Evolutionary conservation across 2,329 filamentous ascomycete genomes (phyloP), one percentile per base, ranked within the genome.

Genomic region (Lachnellula arida): DNA sequence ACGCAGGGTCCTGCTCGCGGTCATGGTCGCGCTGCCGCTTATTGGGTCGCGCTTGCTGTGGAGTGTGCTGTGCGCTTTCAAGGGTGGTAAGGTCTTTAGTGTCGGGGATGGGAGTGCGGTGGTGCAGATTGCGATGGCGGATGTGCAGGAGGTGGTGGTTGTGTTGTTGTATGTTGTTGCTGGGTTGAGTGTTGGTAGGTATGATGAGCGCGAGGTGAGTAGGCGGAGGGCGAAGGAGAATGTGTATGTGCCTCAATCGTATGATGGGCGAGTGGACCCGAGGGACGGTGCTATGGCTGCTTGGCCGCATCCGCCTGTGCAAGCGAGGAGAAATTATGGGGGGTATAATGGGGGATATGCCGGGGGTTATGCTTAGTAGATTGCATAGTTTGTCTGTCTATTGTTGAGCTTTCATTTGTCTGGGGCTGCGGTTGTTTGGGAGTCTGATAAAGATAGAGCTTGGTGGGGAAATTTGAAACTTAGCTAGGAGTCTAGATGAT

Each of bases 41-140:
- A 50, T 73, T 3, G 63, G 65, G 28, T 60, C 71, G 15, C 64
- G 69, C 15, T 50, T 72, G 1, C 47, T 70, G n/a, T 72, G 67
- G 57, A 66, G 65, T 44, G 44, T 70, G 6, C 47, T 73, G 2
- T 60, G 64, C 4, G 53, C 63, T 17, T 73, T 72, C 49, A 40
- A 55, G 9, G 25, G 51, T 35, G 42, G 25, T 14, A 28, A 46
- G 32, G 51, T 47, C 14, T 55, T 55, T 34, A 55, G 47, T 25
- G 9, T 55, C 11, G 17, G 28, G 23, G 3, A 56, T 63, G 66
- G 66, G 3, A 65, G 63, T 54, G 54, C 59, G 15, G 63, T 63
- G 8, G 61, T 68, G 8, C 56, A 63, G 47, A 52, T 68, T 14
- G 61, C 64, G 32, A 70, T 70, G 68, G 59, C 62, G 39, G 48